Conservation (phyloP, 1,139 yeast species). For the Diutina ranongensis region DNA sequence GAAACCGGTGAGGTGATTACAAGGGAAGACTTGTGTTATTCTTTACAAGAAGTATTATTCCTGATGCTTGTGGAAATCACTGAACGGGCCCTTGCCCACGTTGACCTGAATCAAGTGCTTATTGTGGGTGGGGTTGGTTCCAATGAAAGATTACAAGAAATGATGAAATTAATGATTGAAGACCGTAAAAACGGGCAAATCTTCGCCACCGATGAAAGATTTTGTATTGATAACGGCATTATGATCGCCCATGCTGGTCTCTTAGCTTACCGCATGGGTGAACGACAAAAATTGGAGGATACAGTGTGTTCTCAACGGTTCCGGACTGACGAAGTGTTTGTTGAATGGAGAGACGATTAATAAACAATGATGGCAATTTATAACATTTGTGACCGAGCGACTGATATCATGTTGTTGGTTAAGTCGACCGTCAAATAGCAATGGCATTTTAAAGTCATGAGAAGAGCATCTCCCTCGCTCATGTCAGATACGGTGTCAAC, state of each 20-base stretch:
- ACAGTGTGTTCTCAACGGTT: constrained; percentile 90
- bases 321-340: constrained; percentile 85
- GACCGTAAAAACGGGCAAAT: constrained; percentile 76
- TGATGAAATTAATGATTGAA: constrained; percentile 90
- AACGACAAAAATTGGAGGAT: constrained; percentile 43
- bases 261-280: constrained; percentile 76
- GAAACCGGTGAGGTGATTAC: constrained; percentile 52
- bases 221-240: constrained; percentile 94
- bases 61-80: constrained; percentile 98
- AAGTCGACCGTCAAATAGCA: background rate
- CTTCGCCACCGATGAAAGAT: constrained; percentile 91
- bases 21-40: constrained; percentile 81
- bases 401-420: background rate
- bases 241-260: constrained; percentile 99
- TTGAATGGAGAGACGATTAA: constrained; percentile 70
- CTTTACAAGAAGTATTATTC: constrained; percentile 82
- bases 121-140: constrained; percentile 99
- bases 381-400: background rate
- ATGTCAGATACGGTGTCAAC: constrained; percentile 3
- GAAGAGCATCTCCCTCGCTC: background rate
- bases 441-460: background rate
- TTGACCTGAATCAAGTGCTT: constrained; percentile 75
- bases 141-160: constrained; percentile 78
- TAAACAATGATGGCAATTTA: background rate
- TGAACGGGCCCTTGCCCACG: constrained; percentile 98